Conservation (phyloP, 2,329 filamentous ascomycete species). For the Macrophomina tecta region DNA sequence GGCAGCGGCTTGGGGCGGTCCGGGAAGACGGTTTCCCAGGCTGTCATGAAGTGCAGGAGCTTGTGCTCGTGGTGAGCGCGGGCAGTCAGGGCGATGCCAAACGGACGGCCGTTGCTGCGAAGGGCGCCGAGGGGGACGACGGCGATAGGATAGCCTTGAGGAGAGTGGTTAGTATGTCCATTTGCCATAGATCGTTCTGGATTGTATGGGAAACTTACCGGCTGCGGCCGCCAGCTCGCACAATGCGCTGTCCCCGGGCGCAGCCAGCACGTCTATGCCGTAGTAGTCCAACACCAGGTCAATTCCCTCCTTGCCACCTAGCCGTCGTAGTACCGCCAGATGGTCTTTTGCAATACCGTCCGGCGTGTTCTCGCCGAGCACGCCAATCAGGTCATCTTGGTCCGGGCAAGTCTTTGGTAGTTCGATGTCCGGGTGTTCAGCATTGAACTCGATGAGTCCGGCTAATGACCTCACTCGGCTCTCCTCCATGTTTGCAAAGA, state of each 20-base stretch:
- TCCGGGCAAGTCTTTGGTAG: conserved; percentile 40
- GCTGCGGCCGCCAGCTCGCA: conserved; percentile 44
- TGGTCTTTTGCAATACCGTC: conserved; percentile 32
- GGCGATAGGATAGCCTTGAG: conserved; percentile 41
- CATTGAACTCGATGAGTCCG: conserved; percentile 47
- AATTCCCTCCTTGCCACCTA: conserved; percentile 41
- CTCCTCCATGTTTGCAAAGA: conserved; percentile 42
- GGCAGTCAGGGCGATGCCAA: conserved; percentile 41
- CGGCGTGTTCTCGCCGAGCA: conserved; percentile 35
- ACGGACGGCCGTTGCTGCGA: conserved; percentile 45
- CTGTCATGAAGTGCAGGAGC: conserved; percentile 44
- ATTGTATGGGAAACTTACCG: conserved; percentile 12
- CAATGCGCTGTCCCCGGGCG: conserved; percentile 43
- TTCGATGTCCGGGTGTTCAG: conserved; percentile 43
- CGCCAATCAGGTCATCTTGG: conserved; percentile 45
- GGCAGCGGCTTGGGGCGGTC: conserved; percentile 37
- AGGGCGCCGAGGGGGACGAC: conserved; percentile 42
- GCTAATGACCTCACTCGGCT: conserved; percentile 42
- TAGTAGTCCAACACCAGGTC: conserved; percentile 40
- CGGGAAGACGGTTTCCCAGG: conserved; percentile 45
- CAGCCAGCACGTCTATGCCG: conserved; percentile 41
- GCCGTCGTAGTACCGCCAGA: conserved; percentile 37
- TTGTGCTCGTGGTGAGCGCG: conserved; percentile 41
- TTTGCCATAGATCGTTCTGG: not conserved
- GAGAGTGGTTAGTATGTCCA: not conserved